Evolutionary conservation across 495 filamentous ascomycete species (phyloP).

Genomic region (Penicillium cosmopolitanum): DNA sequence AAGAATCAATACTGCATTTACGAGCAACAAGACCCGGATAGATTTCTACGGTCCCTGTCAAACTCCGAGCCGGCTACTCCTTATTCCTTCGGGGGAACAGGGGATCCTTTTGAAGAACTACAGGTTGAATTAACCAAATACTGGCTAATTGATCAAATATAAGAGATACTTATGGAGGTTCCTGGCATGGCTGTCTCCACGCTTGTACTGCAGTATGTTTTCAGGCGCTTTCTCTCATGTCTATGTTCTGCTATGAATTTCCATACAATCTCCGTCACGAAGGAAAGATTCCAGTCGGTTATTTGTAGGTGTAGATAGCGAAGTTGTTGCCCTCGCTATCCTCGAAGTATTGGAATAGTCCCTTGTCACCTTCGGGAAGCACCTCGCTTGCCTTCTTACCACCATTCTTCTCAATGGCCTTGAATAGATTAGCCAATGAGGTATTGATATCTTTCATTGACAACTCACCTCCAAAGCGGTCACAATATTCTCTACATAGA

Average conservation of each 20-base stretch:
- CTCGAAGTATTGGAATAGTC: conserved; percentile 15
- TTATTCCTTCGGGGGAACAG: neutral
- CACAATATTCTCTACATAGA: conserved; percentile 15
- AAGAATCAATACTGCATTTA: neutral
- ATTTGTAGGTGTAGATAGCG: conserved; percentile 13
- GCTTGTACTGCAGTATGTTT: neutral
- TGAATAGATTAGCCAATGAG: conserved; percentile 1
- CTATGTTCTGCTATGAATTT: too few species aligned
- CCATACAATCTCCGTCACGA: too few species aligned
- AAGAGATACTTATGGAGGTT: neutral
- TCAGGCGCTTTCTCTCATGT: neutral
- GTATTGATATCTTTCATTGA: neutral
- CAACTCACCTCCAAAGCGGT: conserved; percentile 9
- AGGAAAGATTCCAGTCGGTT: neutral
- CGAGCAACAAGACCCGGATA: neutral
- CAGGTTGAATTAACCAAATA: neutral
- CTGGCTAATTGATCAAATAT: neutral
- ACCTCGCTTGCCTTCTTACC: conserved; percentile 11
- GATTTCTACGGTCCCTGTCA: neutral
- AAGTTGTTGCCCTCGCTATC: conserved; percentile 11
- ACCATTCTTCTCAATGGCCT: conserved; percentile 16
- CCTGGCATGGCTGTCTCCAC: neutral
- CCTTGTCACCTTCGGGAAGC: conserved; percentile 11
- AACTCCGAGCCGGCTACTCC: neutral
- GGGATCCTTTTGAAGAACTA: neutral